Conservation (phyloP, 2,329 filamentous ascomycete genomes). For the Claviceps sp. region DNA sequence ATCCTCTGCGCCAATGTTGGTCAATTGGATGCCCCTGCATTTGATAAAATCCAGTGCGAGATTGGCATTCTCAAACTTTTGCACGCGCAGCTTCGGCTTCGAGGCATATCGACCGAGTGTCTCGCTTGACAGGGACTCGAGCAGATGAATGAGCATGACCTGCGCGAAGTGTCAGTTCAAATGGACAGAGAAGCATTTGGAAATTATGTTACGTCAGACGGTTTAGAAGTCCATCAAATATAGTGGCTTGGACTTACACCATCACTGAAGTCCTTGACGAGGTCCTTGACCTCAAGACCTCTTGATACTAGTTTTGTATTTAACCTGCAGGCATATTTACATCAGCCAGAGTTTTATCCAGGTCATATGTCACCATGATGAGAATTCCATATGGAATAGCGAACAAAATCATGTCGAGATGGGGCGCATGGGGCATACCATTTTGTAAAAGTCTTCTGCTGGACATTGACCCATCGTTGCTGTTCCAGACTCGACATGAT, state of each 20-base stretch:
- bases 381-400: not conserved
- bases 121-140: constrained; percentile 90
- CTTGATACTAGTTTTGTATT: constrained; percentile 85
- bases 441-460: constrained; percentile 99
- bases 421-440: constrained; percentile 33
- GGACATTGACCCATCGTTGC: constrained; percentile 63
- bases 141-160: constrained; percentile 91
- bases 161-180: constrained; percentile 21
- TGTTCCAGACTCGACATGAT: constrained; percentile 53
- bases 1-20: constrained; percentile 96
- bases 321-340: constrained; percentile 44
- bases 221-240: constrained; percentile 1
- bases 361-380: no score
- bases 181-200: no score
- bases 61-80: constrained; percentile 97
- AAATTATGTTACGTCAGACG: no score
- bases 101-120: constrained; percentile 94
- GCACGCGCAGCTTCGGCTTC: constrained; percentile 89
- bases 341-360: not conserved
- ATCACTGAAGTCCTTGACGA: constrained; percentile 82
- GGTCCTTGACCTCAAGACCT: constrained; percentile 67
- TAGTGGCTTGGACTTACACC: constrained; percentile 51
- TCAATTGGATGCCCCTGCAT: constrained; percentile 84
- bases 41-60: constrained; percentile 89
- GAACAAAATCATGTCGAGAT: not conserved